Base-by-base conservation (phyloP, 2,329 filamentous ascomycete species). In the Proliferodiscus dingleyae region DNA sequence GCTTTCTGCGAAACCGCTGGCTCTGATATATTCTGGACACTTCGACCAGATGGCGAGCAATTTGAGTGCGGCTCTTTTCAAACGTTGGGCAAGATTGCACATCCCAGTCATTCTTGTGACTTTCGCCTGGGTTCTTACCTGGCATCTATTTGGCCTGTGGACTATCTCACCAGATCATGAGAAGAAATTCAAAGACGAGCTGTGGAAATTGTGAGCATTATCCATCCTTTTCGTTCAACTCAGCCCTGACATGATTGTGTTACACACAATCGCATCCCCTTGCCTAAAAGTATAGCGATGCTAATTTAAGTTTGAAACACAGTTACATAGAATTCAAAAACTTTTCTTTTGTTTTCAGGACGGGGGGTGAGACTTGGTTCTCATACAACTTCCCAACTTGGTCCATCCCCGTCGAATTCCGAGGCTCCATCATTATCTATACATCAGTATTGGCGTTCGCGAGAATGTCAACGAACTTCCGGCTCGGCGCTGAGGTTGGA, bases 261-360 rank as follows among this genome's bases (percentile, higher is more conserved):
- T n/a, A n/a, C n/a, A n/a, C n/a, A n/a, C n/a, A n/a, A n/a, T n/a
- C n/a, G n/a, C n/a, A n/a, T n/a, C n/a, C n/a, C n/a, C n/a, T n/a
- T n/a, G n/a, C n/a, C n/a, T n/a, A n/a, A n/a, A n/a, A n/a, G n/a
- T n/a, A n/a, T n/a, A n/a, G n/a, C n/a, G n/a, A n/a, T n/a, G n/a
- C n/a, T n/a, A n/a, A n/a, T n/a, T n/a, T n/a, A n/a, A n/a, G n/a
- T n/a, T n/a, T n/a, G n/a, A n/a, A n/a, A n/a, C n/a, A 37, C 6
- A 51, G 39, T 22, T 53, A 53, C 34, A 11, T 26, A 51, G 77
- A 84, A 59, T 69, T 77, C 60, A 85, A 84, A 61, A 84, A 83
- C 61, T 84, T 81, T 64, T 84, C 74, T 62, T 85, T 81, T 59
- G 60, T 83, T 33, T 85, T 78, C 64, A 74, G 76, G 37, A 69